phyloP scores from a whole-genome alignment of 148 eudicot species.

The Rhododendron kiyosumense region DNA sequence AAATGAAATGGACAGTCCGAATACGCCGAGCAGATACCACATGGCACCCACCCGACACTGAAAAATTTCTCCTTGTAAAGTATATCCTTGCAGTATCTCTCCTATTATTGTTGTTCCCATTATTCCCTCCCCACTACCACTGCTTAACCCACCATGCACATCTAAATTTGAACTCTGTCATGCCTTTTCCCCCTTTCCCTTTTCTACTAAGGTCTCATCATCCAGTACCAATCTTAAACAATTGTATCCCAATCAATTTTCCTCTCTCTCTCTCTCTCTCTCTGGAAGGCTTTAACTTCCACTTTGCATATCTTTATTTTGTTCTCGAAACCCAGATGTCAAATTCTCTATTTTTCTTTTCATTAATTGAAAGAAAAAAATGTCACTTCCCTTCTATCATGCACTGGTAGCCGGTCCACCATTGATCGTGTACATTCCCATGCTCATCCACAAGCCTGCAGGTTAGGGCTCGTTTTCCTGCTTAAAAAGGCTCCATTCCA shows the following conservation, averaged over 20 bases:
- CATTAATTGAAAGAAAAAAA: too few species aligned
- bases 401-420: not conserved
- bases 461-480: too few species aligned
- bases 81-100: not conserved
- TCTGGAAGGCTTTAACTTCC: constrained; percentile 18
- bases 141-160: constrained; percentile 7
- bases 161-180: constrained; percentile 14
- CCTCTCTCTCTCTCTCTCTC: not conserved
- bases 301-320: constrained; percentile 19
- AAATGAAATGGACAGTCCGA: too few species aligned
- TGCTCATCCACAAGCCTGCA: too few species aligned
- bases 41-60: too few species aligned
- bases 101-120: not conserved
- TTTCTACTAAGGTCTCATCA: not conserved
- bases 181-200: not conserved
- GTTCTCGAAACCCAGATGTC: too few species aligned
- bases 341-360: too few species aligned
- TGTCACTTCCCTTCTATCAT: too few species aligned
- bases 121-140: constrained; percentile 16
- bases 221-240: not conserved
- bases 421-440: not conserved
- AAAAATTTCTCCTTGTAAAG: too few species aligned
- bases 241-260: not conserved
- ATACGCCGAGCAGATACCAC: fast-evolving
- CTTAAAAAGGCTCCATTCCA: too few species aligned